These are phyloP conservation scores for Pyrenochaeta sp. DNA, from an alignment of 2,329 filamentous ascomycete species.

Conservation along the genomic window DNA sequence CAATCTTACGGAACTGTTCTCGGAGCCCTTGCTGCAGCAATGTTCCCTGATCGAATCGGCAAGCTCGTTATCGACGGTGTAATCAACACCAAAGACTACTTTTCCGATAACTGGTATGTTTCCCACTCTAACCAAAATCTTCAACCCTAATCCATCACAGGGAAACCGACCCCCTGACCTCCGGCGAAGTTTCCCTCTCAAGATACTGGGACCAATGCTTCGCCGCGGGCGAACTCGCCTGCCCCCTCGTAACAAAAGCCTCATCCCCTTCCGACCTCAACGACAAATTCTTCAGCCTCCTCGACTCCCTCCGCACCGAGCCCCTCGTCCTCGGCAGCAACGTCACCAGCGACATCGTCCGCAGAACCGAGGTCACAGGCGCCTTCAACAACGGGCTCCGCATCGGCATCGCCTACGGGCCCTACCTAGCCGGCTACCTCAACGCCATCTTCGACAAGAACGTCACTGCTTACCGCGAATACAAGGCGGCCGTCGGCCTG, in stretches of 20 bases:
- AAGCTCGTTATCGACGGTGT: slow-evolving; percentile 50
- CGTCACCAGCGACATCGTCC: slow-evolving; percentile 1
- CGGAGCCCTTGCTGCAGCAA: slow-evolving; percentile 28
- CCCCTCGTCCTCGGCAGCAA: slow-evolving; percentile 6
- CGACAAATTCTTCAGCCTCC: neutral
- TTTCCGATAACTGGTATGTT: neutral
- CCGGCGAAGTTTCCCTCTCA: neutral
- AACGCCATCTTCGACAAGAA: slow-evolving; percentile 3
- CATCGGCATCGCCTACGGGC: neutral
- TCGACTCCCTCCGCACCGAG: slow-evolving; percentile 1
- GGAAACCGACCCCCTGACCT: neutral
- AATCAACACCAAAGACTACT: slow-evolving; percentile 34
- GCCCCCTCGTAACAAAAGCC: neutral
- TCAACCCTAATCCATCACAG: neutral
- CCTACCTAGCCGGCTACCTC: slow-evolving; percentile 4
- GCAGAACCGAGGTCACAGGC: neutral
- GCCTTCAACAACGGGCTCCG: neutral
- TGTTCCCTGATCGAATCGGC: slow-evolving; percentile 30
- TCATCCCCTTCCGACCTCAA: slow-evolving; percentile 6
- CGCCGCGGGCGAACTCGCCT: neutral
- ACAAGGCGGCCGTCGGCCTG: neutral
- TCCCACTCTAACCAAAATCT: neutral
- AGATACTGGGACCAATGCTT: neutral
- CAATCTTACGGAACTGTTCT: slow-evolving; percentile 51
- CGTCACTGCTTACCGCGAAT: neutral